A percentile compares a stretch with the other conserved stretches of the same genome.
Evolutionary conservation across 352 stramenopile species (phyloP).

Genomic region (Aphanomyces euteiches): DNA sequence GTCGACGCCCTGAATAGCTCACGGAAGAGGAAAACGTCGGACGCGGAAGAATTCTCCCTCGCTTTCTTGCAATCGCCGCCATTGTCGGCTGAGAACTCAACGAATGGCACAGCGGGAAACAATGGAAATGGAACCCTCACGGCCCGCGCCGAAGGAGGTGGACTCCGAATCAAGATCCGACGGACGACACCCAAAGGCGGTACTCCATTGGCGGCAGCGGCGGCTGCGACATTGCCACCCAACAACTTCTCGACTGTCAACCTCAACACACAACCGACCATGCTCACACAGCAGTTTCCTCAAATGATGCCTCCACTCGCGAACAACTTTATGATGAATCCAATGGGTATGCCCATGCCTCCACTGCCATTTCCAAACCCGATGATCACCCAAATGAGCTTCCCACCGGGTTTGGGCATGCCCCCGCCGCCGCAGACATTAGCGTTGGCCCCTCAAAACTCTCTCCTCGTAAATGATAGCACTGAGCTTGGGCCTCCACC

Average conservation of each 20-base stretch:
- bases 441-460: background rate
- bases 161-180: conserved; percentile 76
- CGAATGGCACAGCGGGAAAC: conserved; percentile 3
- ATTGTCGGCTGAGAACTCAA: conserved; percentile 1
- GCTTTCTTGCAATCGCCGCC: background rate
- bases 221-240: background rate
- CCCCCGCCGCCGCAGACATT: background rate
- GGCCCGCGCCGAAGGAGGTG: conserved; percentile 66
- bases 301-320: background rate
- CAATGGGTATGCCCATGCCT: conserved; percentile 25
- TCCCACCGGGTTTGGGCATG: background rate
- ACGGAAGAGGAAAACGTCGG: background rate
- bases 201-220: background rate
- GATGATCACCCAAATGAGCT: conserved; percentile 27
- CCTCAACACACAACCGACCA: background rate
- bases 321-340: background rate
- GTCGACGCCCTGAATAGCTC: background rate
- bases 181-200: conserved; percentile 36
- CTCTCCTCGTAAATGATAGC: conserved; percentile 4
- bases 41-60: background rate
- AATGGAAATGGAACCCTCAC: conserved; percentile 40
- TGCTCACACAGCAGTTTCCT: conserved; percentile 24
- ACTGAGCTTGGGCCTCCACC: conserved; percentile 60
- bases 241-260: background rate
- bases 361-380: background rate